Evolutionary conservation across 1,284 basidiomycete genomes (phyloP).

Genomic region (Moesziomyces sp.): DNA sequence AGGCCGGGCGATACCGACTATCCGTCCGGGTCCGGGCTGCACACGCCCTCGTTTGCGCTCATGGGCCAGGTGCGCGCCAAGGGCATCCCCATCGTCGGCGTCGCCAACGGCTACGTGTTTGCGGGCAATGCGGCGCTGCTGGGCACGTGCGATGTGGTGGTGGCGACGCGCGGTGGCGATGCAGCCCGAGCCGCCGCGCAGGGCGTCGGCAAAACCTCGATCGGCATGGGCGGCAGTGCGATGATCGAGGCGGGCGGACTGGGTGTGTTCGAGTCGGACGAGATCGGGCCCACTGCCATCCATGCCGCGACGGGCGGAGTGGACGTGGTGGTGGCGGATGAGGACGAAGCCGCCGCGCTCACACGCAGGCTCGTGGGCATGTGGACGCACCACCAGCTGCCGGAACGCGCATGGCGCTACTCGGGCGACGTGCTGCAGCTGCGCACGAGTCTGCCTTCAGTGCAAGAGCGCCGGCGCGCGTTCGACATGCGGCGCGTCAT

Average conservation of each 20-base stretch:
- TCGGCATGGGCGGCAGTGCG: constrained; percentile 53
- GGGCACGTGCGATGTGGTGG: constrained; percentile 50
- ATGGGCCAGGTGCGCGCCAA: constrained; percentile 37
- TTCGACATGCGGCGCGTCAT: constrained; percentile 52
- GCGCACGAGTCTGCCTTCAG: constrained; percentile 34
- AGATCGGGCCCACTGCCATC: constrained; percentile 36
- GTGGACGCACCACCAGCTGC: constrained; percentile 31
- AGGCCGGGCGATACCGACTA: constrained; percentile 50
- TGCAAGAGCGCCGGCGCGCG: constrained; percentile 28
- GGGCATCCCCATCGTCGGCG: constrained; percentile 46
- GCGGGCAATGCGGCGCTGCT: constrained; percentile 55
- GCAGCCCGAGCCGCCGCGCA: neutral
- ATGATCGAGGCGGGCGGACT: constrained; percentile 58
- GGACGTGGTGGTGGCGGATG: constrained; percentile 43
- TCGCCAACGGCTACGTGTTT: constrained; percentile 52
- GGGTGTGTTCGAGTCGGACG: constrained; percentile 38
- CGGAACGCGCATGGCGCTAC: constrained; percentile 19
- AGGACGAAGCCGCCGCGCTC: constrained; percentile 28
- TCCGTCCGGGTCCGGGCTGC: constrained; percentile 21
- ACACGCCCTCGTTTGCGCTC: constrained; percentile 50
- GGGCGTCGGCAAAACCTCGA: constrained; percentile 21
- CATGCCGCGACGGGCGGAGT: constrained; percentile 44
- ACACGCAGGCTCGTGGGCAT: constrained; percentile 27
- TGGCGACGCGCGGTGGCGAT: constrained; percentile 36
- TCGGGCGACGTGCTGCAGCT: constrained; percentile 22